Evolutionary conservation across 2,329 filamentous ascomycete species (phyloP).

Genomic region (Ilyonectria robusta): DNA sequence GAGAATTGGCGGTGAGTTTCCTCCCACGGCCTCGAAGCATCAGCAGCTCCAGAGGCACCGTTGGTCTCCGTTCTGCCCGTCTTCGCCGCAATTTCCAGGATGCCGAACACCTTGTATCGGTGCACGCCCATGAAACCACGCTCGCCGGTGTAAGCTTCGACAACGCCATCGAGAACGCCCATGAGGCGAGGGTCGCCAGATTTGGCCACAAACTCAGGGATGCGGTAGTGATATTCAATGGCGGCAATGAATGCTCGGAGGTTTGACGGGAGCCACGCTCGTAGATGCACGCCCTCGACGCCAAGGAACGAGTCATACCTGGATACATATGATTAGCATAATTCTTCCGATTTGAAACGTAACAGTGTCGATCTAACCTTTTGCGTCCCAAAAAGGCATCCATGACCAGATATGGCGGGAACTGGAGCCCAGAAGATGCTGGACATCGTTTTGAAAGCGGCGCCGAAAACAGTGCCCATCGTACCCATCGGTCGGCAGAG

Average conservation of each 20-base stretch:
- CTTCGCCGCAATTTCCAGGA: conserved; percentile 68
- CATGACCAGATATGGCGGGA: conserved; percentile 68
- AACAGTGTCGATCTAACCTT: conserved; percentile 38
- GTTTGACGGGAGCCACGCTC: conserved; percentile 69
- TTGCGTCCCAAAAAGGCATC: conserved; percentile 68
- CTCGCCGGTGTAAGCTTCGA: conserved; percentile 69
- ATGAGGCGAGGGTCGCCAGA: conserved; percentile 65
- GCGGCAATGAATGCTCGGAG: conserved; percentile 68
- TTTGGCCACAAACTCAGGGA: conserved; percentile 67
- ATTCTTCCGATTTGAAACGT: accelerated
- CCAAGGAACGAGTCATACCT: conserved; percentile 66
- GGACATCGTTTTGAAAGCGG: conserved; percentile 66
- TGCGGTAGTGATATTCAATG: conserved; percentile 67
- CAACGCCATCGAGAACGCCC: conserved; percentile 67
- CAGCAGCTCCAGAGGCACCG: conserved; percentile 62
- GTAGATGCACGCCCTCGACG: conserved; percentile 65
- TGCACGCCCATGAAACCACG: conserved; percentile 70
- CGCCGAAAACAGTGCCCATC: conserved; percentile 66
- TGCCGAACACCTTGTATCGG: conserved; percentile 70
- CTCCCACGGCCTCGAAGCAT: conserved; percentile 47
- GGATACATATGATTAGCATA: not conserved
- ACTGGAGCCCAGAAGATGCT: conserved; percentile 66
- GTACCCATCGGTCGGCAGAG: conserved; percentile 63
- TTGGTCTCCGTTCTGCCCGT: conserved; percentile 68
- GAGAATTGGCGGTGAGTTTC: conserved; percentile 41